These are phyloP conservation scores for Nigrospora oryzae DNA, from an alignment of 2,329 filamentous ascomycete species.

Conservation along the genomic window DNA sequence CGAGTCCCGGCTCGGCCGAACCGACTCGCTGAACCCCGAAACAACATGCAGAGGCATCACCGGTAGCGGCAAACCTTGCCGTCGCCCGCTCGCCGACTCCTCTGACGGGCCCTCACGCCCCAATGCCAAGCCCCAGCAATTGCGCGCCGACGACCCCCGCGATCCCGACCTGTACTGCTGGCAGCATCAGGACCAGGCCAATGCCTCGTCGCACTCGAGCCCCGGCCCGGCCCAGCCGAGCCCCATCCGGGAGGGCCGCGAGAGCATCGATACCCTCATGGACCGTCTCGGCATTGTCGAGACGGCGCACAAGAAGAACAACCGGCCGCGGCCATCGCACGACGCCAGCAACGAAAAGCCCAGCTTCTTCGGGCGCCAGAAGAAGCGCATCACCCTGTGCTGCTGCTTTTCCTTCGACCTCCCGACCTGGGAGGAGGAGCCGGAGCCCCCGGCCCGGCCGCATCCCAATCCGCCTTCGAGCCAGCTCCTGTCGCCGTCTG, in stretches of 20 bases:
- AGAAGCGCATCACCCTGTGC: conserved; percentile 30
- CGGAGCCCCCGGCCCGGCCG: conserved; percentile 14
- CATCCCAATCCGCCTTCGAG: conserved; percentile 19
- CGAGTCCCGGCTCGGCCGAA: conserved; percentile 68
- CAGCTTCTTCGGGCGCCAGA: conserved; percentile 7
- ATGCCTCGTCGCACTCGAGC: conserved; percentile 33
- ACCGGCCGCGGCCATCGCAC: neutral
- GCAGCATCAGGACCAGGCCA: conserved; percentile 88
- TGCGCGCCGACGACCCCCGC: conserved; percentile 39
- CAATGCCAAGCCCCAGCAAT: conserved; percentile 15
- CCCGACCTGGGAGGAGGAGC: conserved; percentile 32
- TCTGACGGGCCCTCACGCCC: conserved; percentile 18
- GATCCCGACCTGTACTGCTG: conserved; percentile 73
- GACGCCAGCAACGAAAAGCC: conserved; percentile 14
- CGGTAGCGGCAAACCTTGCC: conserved; percentile 71
- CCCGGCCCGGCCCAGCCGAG: conserved; percentile 34
- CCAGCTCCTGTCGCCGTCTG: conserved; percentile 17
- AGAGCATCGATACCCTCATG: conserved; percentile 80
- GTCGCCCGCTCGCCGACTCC: conserved; percentile 55
- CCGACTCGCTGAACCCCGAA: conserved; percentile 75
- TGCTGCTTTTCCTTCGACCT: conserved; percentile 41
- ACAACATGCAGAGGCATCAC: conserved; percentile 88
- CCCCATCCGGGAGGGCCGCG: conserved; percentile 54
- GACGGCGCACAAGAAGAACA: conserved; percentile 34
- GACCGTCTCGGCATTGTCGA: conserved; percentile 71